Evolutionary conservation across 805 yeast species (phyloP).

Genomic region (Ogataea ramenticola): DNA sequence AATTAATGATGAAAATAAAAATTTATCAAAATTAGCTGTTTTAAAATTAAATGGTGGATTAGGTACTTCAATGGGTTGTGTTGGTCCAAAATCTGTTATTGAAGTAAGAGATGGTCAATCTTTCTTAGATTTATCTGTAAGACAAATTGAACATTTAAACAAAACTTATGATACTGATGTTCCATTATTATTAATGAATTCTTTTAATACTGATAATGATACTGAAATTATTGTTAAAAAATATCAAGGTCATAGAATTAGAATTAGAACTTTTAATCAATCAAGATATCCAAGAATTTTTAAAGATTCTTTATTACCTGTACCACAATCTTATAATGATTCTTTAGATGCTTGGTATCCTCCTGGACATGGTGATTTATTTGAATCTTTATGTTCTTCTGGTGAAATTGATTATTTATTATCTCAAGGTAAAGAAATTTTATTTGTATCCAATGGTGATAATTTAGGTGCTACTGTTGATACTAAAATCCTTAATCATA

Average conservation of each 20-base stretch:
- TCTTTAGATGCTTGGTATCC: conserved; percentile 91
- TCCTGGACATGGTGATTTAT: conserved; percentile 99
- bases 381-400: conserved; percentile 79
- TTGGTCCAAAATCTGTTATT: conserved; percentile 96
- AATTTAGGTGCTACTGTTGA: conserved; percentile 98
- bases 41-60: conserved; percentile 96
- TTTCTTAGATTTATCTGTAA: conserved; percentile 87
- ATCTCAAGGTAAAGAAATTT: conserved; percentile 88
- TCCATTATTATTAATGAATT: conserved; percentile 94
- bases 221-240: conserved; percentile 93
- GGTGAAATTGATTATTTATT: conserved; percentile 89
- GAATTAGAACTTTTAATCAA: conserved; percentile 94
- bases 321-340: conserved; percentile 71
- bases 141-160: conserved; percentile 94
- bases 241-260: conserved; percentile 92
- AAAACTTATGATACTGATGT: conserved; percentile 87
- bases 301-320: conserved; percentile 94
- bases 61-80: conserved; percentile 99
- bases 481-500: conserved; percentile 80
- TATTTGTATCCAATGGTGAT: conserved; percentile 97
- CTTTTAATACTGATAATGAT: conserved; percentile 95
- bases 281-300: conserved; percentile 95
- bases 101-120: conserved; percentile 99
- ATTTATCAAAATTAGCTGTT: conserved; percentile 83
- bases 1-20: conserved; percentile 30